Percentiles rank a stretch among this genome's conserved stretches.
Evolutionary conservation across 306 rosid genomes (phyloP).

Genomic region (Rubus parviflorus): DNA sequence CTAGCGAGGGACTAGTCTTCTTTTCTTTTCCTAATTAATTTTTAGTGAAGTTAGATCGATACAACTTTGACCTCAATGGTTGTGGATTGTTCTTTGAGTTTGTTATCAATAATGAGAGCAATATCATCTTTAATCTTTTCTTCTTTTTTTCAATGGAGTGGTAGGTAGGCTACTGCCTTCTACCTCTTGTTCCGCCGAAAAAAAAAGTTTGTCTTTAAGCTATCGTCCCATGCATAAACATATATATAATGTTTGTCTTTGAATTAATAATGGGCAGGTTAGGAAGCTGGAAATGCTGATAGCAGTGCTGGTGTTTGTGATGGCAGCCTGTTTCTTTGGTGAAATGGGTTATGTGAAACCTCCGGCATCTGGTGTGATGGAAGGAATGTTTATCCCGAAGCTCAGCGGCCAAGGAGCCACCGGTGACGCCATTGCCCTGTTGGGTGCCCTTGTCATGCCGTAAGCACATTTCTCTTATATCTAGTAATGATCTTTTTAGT

Average conservation of each 20-base stretch:
- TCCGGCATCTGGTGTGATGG: conserved; percentile 37
- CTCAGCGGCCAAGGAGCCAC: conserved; percentile 63
- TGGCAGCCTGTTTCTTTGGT: conserved; percentile 91
- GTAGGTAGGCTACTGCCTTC: too few relatives aligned
- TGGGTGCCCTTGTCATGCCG: conserved; percentile 97
- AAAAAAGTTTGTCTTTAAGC: background rate
- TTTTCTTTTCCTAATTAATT: background rate
- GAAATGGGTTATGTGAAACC: conserved; percentile 86
- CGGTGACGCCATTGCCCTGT: conserved; percentile 80
- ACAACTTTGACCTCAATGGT: background rate
- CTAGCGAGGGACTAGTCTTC: background rate
- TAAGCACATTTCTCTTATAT: conserved; percentile 20
- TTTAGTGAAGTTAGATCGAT: background rate
- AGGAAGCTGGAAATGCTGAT: conserved; percentile 77
- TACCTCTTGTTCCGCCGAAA: too few relatives aligned
- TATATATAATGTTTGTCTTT: background rate
- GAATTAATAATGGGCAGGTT: conserved; percentile 32
- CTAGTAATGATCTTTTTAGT: background rate
- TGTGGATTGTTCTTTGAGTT: background rate
- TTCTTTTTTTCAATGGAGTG: too few relatives aligned
- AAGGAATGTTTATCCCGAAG: conserved; percentile 73
- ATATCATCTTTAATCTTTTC: background rate
- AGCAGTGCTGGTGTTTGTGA: conserved; percentile 50
- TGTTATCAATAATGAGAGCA: background rate
- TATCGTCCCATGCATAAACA: background rate